Base-by-base conservation (phyloP, 345 rosid genomes). In the Citrus unshiu region DNA sequence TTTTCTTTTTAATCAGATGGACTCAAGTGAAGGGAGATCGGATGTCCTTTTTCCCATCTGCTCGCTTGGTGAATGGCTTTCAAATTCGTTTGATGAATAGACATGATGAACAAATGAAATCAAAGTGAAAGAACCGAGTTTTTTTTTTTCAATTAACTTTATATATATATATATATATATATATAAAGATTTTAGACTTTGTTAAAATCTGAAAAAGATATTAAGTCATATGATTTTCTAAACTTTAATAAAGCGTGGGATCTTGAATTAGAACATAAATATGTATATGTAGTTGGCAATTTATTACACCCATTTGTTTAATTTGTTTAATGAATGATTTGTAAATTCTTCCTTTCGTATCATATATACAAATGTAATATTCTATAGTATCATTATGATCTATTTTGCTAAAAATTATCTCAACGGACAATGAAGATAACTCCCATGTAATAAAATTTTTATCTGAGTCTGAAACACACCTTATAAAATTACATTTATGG, bases 61-160 rank as follows among this genome's bases (percentile, higher is more conserved):
- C 98, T 64, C 91, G 98, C 61, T 86, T 94, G 25, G 93, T 92
- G 61, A 93, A 94, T 72, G 98, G 98, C 32, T 91, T 94, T 73
- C 87, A 87, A 73, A 87, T 94, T 83, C 84, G 83, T 51, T 46
- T 91, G 79, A 81, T 34, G 32, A 90, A 83, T 51, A 84, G 77
- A 6, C 74, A 73, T 40, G 9, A 40, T 65, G 7, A 64, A 22
- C 30, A 64, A 29, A 22, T 14, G 19, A 30, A 49, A 76, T 51
- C 24, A 14, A 32, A 30, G 3, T 49, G 62, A 75, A 64, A 6
- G 4, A 14, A 7, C 0, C 13, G 22, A 13, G 14, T 32, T 22
- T 46, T 40, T 27, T 27, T 43, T 27, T 43, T 19, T 9, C 3
- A 40, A 9, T 40, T 43, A 40, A 9, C 6, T 27, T 43, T 39